Evolutionary conservation across 2,329 filamentous ascomycete genomes (phyloP), one percentile per base, ranked within the genome.

Genomic region (Myriosclerotinia curreyana): DNA sequence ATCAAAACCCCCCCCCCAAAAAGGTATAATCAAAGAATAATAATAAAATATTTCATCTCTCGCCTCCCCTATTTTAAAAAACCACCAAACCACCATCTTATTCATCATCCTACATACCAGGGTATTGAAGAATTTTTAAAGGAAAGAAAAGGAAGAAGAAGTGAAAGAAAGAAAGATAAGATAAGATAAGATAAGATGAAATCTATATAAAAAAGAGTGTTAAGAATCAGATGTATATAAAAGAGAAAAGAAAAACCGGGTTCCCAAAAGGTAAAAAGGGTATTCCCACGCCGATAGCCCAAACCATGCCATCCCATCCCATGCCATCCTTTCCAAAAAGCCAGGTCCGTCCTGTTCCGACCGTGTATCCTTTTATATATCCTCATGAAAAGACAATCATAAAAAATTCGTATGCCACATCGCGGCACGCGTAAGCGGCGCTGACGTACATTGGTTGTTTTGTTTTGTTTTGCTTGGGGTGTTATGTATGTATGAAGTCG

Each of bases 381-480:
- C 55, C 55, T 46, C 54, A 25, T 58, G 20, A 46, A 15, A 46
- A 58, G 28, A 20, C 5, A 17, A 11, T 17, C 2, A 48, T 58
- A 42, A 48, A 58, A 58, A 58, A 17, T 58, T 58, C 55, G 28
- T 58, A 58, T 58, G 55, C 12, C 55, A 36, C 55, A 58, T 58
- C 55, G 55, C 55, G 20, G 55, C 55, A 58, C 55, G 55, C 55
- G 17, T 58, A 25, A 25, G 55, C 55, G 55, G 55, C 55, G 55
- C 55, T 36, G 55, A 58, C 42, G 42, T 36, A 48, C 55, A 58
- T 58, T 58, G 20, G 5, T 48, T 58, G n/a, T 46, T 22, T 34
- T 58, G 11, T 15, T 4, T 25, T n/a, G n/a, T 11, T 22, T n/a
- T 11, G n/a, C 44, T n/a, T 12, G 42, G 31, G n/a, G 8, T 46